These are phyloP conservation scores for Apiospora saccharicola DNA, from an alignment of 2,329 filamentous ascomycete species.

Conservation along the genomic window DNA sequence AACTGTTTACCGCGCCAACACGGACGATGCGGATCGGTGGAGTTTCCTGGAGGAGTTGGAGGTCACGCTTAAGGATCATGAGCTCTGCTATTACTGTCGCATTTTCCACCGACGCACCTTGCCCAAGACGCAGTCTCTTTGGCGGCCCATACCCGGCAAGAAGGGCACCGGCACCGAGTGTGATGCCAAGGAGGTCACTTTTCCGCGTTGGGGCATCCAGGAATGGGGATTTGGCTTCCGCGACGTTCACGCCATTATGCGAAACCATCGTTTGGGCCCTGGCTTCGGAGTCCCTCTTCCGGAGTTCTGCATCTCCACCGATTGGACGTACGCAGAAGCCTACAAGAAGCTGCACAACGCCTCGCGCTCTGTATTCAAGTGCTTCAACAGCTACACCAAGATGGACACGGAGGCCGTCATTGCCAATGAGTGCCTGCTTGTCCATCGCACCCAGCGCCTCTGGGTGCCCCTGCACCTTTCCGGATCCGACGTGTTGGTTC, in stretches of 20 bases:
- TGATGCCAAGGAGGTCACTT: slow-evolving; percentile 27
- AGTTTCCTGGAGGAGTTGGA: slow-evolving; percentile 25
- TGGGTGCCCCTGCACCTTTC: slow-evolving; percentile 29
- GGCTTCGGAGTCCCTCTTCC: slow-evolving; percentile 25
- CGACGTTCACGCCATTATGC: slow-evolving; percentile 28
- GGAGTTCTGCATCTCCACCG: slow-evolving; percentile 27
- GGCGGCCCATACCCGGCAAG: slow-evolving; percentile 10
- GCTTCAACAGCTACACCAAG: slow-evolving; percentile 29
- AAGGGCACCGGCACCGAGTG: slow-evolving; percentile 18
- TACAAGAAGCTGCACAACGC: slow-evolving; percentile 29
- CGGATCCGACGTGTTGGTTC: slow-evolving; percentile 29
- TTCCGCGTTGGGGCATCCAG: slow-evolving; percentile 24
- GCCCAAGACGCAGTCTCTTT: slow-evolving; percentile 17
- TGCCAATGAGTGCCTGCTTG: slow-evolving; percentile 7
- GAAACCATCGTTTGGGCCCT: neutral
- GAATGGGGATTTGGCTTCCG: slow-evolving; percentile 30
- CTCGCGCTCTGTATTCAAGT: slow-evolving; percentile 25
- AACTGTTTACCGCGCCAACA: neutral
- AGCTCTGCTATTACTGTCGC: slow-evolving; percentile 29
- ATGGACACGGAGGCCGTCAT: slow-evolving; percentile 28
- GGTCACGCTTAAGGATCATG: slow-evolving; percentile 18
- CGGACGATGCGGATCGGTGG: slow-evolving; percentile 26
- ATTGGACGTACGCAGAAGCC: slow-evolving; percentile 26
- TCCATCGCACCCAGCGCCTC: slow-evolving; percentile 29
- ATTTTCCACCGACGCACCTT: slow-evolving; percentile 27